phyloP scores from a whole-genome alignment of 352 stramenopile genomes.

The Pythium diclinum region DNA sequence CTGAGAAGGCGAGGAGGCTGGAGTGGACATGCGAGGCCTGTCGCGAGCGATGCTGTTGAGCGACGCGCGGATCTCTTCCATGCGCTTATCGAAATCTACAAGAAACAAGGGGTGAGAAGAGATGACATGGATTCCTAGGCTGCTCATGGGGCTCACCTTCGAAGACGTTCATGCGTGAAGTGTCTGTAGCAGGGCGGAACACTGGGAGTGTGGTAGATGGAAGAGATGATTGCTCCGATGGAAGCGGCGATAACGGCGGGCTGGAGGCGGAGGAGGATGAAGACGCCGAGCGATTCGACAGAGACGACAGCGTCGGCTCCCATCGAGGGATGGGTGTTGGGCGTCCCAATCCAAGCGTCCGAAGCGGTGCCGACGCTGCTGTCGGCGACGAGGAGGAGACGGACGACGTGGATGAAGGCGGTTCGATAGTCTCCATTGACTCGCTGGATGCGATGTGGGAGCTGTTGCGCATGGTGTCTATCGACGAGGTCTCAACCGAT shows the following conservation, averaged over 20 bases:
- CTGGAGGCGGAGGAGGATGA: slow-evolving; percentile 9
- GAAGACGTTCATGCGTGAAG: slow-evolving; percentile 9
- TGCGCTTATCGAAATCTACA: slow-evolving; percentile 64
- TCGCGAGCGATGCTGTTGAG: slow-evolving; percentile 50
- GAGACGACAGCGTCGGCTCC: slow-evolving; percentile 23
- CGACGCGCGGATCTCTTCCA: slow-evolving; percentile 69
- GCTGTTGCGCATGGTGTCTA: not conserved
- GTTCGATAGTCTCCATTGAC: not conserved
- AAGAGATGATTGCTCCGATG: slow-evolving; percentile 2
- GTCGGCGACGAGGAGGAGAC: not conserved
- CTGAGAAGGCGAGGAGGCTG: slow-evolving; percentile 1
- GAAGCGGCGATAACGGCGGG: not conserved
- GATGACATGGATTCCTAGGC: not conserved
- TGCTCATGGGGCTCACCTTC: slow-evolving; percentile 11
- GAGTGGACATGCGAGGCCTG: slow-evolving; percentile 9
- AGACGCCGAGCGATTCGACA: slow-evolving; percentile 16
- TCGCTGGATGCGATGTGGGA: not conserved
- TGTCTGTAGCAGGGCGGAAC: not conserved
- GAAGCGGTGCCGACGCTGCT: not conserved
- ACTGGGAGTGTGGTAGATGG: not conserved
- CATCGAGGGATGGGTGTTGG: slow-evolving; percentile 6
- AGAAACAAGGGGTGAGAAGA: not conserved
- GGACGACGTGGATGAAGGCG: not conserved
- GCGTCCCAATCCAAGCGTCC: not conserved
- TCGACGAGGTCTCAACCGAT: not conserved